Evolutionary conservation across 2,329 filamentous ascomycete genomes (phyloP).

Genomic region (Colletotrichum tropicicola): DNA sequence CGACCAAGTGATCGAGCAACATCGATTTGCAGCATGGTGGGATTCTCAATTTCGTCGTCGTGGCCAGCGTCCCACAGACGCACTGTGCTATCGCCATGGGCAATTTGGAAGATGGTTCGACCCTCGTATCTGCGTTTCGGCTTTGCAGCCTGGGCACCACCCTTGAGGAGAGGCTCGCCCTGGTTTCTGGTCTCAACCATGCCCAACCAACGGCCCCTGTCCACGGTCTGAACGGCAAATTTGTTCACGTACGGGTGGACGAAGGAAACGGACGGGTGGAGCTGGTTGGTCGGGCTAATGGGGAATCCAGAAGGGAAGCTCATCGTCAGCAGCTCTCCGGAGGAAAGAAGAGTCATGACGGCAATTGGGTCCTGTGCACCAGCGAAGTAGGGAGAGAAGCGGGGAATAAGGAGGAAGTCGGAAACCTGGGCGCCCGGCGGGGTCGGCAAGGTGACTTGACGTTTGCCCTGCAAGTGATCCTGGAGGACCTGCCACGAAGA

Average conservation of each 20-base stretch:
- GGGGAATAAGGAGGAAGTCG: constrained; percentile 86
- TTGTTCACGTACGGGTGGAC: constrained; percentile 89
- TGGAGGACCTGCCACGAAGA: constrained; percentile 87
- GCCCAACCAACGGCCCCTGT: constrained; percentile 85
- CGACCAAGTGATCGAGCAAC: constrained; percentile 83
- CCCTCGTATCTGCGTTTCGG: constrained; percentile 81
- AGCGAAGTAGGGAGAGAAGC: constrained; percentile 83
- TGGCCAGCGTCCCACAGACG: constrained; percentile 93
- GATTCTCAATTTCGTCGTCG: constrained; percentile 92
- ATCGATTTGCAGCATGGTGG: constrained; percentile 83
- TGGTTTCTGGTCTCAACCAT: constrained; percentile 86
- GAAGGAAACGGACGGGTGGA: constrained; percentile 87
- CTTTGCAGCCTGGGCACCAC: constrained; percentile 77
- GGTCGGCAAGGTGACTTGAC: constrained; percentile 75
- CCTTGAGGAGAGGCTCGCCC: constrained; percentile 80
- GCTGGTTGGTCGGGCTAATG: constrained; percentile 90
- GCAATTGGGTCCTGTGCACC: constrained; percentile 93
- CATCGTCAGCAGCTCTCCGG: constrained; percentile 88
- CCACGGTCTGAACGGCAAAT: constrained; percentile 76
- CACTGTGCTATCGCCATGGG: constrained; percentile 92
- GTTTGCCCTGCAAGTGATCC: constrained; percentile 82
- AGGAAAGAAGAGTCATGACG: constrained; percentile 79
- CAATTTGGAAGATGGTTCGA: constrained; percentile 84
- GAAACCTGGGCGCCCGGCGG: constrained; percentile 81
- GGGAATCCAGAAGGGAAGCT: constrained; percentile 93